phyloP scores from a whole-genome alignment of 2,329 filamentous ascomycete genomes.

The Cladorrhinum sp. region DNA sequence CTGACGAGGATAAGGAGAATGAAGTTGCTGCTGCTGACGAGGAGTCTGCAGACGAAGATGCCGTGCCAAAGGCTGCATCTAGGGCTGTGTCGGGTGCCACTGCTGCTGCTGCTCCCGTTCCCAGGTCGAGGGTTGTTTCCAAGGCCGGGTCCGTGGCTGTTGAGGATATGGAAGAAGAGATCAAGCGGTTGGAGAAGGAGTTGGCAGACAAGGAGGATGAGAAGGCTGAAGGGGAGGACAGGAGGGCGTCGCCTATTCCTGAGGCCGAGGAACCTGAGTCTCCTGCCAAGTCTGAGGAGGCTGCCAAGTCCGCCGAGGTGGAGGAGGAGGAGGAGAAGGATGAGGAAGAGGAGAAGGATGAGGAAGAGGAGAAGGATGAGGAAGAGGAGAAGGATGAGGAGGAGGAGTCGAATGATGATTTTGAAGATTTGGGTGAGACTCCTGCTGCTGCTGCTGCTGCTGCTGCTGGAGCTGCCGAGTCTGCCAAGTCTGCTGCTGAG shows the following conservation, averaged over 20 bases:
- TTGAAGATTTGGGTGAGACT: background rate
- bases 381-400: conserved; percentile 15
- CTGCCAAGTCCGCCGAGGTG: background rate
- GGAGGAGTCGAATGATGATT: background rate
- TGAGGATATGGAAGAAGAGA: background rate
- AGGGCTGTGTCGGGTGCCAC: background rate
- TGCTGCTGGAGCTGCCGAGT: conserved; percentile 66
- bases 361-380: conserved; percentile 27
- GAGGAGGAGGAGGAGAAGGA: conserved; percentile 34
- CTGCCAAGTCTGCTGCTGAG: conserved; percentile 77
- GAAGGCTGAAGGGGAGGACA: background rate
- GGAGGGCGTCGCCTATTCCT: background rate
- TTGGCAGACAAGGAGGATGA: background rate
- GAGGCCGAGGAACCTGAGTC: background rate
- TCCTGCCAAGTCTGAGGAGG: background rate
- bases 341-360: conserved; percentile 23
- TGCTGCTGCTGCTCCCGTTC: background rate
- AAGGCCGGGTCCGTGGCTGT: background rate
- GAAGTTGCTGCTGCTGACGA: background rate
- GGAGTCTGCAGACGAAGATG: background rate
- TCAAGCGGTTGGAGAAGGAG: background rate
- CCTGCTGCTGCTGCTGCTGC: conserved; percentile 32
- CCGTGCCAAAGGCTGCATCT: background rate
- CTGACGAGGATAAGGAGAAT: conserved; percentile 40
- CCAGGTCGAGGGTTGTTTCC: background rate